These are phyloP conservation scores for Kregervanrija delftensis DNA, from an alignment of 805 yeast genomes.

Conservation along the genomic window DNA sequence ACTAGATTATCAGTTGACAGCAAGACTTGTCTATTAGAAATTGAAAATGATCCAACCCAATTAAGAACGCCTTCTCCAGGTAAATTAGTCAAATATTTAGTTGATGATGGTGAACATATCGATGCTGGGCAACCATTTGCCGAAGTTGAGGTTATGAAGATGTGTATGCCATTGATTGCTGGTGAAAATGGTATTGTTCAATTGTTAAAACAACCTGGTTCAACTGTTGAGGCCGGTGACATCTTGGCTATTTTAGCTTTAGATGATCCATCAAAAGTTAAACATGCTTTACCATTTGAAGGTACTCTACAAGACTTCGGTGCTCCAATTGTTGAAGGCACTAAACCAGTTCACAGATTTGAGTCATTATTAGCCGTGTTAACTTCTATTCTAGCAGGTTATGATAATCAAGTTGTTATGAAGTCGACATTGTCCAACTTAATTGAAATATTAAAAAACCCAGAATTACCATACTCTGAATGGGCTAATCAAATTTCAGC, in stretches of 20 bases:
- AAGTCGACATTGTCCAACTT: conserved; percentile 69
- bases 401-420: conserved; percentile 93
- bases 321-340: conserved; percentile 73
- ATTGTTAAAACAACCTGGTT: conserved; percentile 94
- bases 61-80: conserved; percentile 99
- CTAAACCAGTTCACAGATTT: conserved; percentile 76
- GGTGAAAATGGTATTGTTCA: conserved; percentile 92
- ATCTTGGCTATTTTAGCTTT: conserved; percentile 89
- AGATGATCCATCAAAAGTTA: conserved; percentile 95
- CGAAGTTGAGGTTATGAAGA: conserved; percentile 98
- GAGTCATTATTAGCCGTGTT: conserved; percentile 51
- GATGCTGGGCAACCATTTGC: conserved; percentile 91
- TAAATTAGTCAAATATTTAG: conserved; percentile 86
- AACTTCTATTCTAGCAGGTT: conserved; percentile 79
- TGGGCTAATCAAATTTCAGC: conserved; percentile 87
- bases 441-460: conserved; percentile 67
- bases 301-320: conserved; percentile 91
- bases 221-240: conserved; percentile 95
- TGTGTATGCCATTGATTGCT: conserved; percentile 97
- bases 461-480: conserved; percentile 85
- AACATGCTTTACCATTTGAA: conserved; percentile 92
- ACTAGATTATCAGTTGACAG: conserved; percentile 93
- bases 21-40: conserved; percentile 89
- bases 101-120: conserved; percentile 93
- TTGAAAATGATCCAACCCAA: conserved; percentile 97